These are phyloP conservation scores for Aspergillus fumigatiaffinis DNA, from an alignment of 2,329 filamentous ascomycete species.

Conservation along the genomic window DNA sequence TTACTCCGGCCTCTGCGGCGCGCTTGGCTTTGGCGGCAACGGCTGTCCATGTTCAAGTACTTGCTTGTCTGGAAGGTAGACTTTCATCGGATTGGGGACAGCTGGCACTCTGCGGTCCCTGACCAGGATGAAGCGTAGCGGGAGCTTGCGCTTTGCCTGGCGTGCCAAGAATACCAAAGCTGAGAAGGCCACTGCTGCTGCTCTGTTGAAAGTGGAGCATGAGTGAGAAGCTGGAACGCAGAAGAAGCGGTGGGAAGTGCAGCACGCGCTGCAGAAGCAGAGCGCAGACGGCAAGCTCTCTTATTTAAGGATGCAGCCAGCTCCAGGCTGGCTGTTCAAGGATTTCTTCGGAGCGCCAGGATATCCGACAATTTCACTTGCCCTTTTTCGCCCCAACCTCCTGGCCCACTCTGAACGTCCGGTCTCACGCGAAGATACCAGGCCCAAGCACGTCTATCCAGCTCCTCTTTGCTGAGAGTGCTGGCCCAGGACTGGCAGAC, in stretches of 20 bases:
- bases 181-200: too few relatives aligned
- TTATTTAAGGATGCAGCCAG: too few relatives aligned
- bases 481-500: constrained; percentile 70
- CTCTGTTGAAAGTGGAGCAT: too few relatives aligned
- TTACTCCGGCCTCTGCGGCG: neutral
- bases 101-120: neutral
- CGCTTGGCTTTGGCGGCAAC: neutral
- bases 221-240: too few relatives aligned
- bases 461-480: constrained; percentile 59
- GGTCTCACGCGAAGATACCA: constrained; percentile 79
- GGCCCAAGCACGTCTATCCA: constrained; percentile 72
- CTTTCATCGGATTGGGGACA: neutral
- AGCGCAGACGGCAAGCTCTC: too few relatives aligned
- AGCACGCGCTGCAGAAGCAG: too few relatives aligned
- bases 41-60: neutral
- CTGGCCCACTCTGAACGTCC: constrained; percentile 67
- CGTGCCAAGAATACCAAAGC: too few relatives aligned
- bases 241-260: too few relatives aligned
- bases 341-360: constrained; percentile 35
- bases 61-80: neutral
- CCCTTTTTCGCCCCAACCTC: constrained; percentile 82
- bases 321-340: constrained; percentile 1
- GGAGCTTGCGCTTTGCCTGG: too few relatives aligned
- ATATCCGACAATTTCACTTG: constrained; percentile 64
- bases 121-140: too few relatives aligned